Base-by-base conservation (phyloP, 805 yeast species). In the Candida schatavii region DNA sequence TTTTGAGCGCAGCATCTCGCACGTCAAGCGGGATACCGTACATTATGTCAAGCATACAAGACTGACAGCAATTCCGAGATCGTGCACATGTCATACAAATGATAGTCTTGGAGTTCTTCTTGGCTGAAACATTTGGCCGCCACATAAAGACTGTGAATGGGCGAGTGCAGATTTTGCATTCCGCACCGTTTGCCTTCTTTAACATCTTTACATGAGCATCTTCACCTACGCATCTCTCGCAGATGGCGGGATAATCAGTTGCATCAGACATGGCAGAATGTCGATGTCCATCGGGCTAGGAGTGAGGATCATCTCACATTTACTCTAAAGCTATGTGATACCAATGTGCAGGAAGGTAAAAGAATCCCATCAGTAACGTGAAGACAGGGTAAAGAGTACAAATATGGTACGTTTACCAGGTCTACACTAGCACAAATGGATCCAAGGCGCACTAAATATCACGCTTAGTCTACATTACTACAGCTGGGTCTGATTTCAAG, bases 71-170 rank as follows among this genome's bases (percentile, higher is more conserved):
- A 62, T 87, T 84, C 45, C 83, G 75, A 34, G 83, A 79, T 32
- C 81, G 68, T 0, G 97, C 81, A 66, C 99, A 91, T 0, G 90
- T 80, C 27, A 66, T 57, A 63, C 99, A 91, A 15, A 91, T 78
- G 1, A 79, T 61, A 2, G 96, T 88, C 50, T 77, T 80, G 43
- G 75, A 72, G 46, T 78, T 64, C 36, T 66, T 63, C 15, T 68
- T 70, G 4, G 67, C 70, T 33, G 59, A 66, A 43, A 61, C 64
- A 31, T 62, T 64, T 14, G 77, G 74, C 43, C 74, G 71, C 96
- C 96, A 88, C 42, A 84, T 75, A 57, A 78, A 91, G 1, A 83
- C 81, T 0, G 90, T 83, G 66, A 84, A 91, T 1, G 96, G 89
- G 37, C 95, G 64, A 0, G 95, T 83, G 56, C 98, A 91, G 13